Evolutionary conservation across 495 filamentous ascomycete species (phyloP).

Genomic region (Aspergillus indologenus): DNA sequence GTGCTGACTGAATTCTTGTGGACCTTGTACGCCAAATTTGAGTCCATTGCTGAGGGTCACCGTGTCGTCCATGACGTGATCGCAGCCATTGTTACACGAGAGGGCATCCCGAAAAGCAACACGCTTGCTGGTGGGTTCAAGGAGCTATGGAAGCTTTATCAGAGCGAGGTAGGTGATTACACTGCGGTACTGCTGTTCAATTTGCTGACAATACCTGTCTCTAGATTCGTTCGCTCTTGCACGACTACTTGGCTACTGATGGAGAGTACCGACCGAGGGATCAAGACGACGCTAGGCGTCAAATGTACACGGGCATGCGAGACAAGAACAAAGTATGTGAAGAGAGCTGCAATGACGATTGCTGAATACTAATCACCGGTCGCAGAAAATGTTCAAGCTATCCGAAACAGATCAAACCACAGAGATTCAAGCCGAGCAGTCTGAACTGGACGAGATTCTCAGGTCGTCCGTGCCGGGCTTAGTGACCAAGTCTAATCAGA

Average conservation of each 20-base stretch:
- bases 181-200: too few relatives aligned
- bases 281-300: slow-evolving; percentile 50
- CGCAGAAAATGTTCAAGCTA: slow-evolving; percentile 80
- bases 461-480: slow-evolving; percentile 88
- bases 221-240: slow-evolving; percentile 81
- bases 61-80: slow-evolving; percentile 90
- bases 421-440: slow-evolving; percentile 75
- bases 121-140: slow-evolving; percentile 75
- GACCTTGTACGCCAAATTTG: slow-evolving; percentile 94
- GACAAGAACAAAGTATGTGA: slow-evolving; percentile 61
- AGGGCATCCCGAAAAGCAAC: slow-evolving; percentile 54
- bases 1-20: slow-evolving; percentile 86
- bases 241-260: slow-evolving; percentile 96
- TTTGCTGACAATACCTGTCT: slow-evolving; percentile 38
- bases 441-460: slow-evolving; percentile 87
- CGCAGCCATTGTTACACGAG: slow-evolving; percentile 72
- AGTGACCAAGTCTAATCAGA: slow-evolving; percentile 69
- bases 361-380: slow-evolving; percentile 20
- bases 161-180: slow-evolving; percentile 57
- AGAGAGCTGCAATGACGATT: not conserved
- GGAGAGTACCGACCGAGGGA: slow-evolving; percentile 58
- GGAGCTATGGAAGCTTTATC: slow-evolving; percentile 90
- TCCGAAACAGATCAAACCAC: slow-evolving; percentile 74
- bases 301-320: slow-evolving; percentile 58
- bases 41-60: slow-evolving; percentile 93